Evolutionary conservation across 2,329 filamentous ascomycete genomes (phyloP), one percentile per base, ranked within the genome.

Genomic region (Setomelanomma holmii): DNA sequence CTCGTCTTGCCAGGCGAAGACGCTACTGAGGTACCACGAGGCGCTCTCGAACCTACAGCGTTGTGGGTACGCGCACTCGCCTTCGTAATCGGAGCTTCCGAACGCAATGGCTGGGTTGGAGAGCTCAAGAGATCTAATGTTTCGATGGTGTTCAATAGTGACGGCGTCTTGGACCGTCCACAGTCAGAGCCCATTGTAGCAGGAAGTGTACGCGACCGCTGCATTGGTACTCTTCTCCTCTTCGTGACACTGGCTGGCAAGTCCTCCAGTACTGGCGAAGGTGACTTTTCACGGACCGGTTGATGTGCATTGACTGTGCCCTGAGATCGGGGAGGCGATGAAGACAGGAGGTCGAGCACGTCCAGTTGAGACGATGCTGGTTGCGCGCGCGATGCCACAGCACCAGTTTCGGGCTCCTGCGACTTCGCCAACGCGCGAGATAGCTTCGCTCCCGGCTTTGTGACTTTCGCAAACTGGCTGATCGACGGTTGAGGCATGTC

Each of bases 171-270:
- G 20, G 68, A 42, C n/a, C 61, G 60, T 14, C 55, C 55, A 5
- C 48, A 16, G 10, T 40, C 22, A 2, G 44, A 40, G 27, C 50
- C 53, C 1, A 49, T 45, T 17, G 65, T 51, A 1, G 62, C 46
- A 0, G 70, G 71, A 8, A 71, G 56, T 1, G 71, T 75, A 4
- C 67, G 64, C 8, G 71, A 72, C 33, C 72, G 69, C 44, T 72
- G 67, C n/a, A 74, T 68, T 8, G 67, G 71, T 20, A 49, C 64
- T 42, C 61, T 60, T 53, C 66, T 58, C 36, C 69, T 51, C 41
- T 71, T 74, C 14, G 65, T 68, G 4, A 71, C 63, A 27, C 64
- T 73, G 4, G 69, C 40, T 23, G 72, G 66, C 2, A 69, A 21
- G 4, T 72, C 64, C 45, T 55, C 53, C 4, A 59, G 21, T 1